A percentile compares a stretch with the other conserved stretches of the same genome.
Conservation (phyloP, 768 basidiomycete genomes). For the Phaeotremella skinneri region DNA sequence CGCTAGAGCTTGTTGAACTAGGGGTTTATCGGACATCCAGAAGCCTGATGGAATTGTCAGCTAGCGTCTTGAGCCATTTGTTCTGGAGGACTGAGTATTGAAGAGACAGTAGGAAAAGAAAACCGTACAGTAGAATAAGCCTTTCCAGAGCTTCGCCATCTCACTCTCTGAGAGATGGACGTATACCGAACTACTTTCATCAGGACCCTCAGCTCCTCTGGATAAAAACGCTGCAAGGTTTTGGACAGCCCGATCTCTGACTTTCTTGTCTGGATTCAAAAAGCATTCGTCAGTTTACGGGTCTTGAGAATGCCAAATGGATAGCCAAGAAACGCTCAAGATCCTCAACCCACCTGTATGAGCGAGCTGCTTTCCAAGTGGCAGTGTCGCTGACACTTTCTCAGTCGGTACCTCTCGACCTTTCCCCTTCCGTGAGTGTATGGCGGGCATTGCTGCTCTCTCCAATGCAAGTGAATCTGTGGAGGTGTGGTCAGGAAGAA, state of each 20-base stretch:
- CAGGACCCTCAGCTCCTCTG: slow-evolving; percentile 28
- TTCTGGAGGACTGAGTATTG: not conserved
- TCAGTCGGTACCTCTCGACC: slow-evolving; percentile 18
- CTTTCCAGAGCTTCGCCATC: slow-evolving; percentile 94
- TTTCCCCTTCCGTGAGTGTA: slow-evolving; percentile 30
- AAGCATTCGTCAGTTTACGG: slow-evolving; percentile 2
- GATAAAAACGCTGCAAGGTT: slow-evolving; percentile 77
- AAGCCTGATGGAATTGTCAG: slow-evolving; percentile 62
- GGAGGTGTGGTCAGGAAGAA: too few relatives aligned
- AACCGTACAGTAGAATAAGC: slow-evolving; percentile 85
- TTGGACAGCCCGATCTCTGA: slow-evolving; percentile 85
- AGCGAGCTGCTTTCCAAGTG: slow-evolving; percentile 85
- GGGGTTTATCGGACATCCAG: slow-evolving; percentile 99
- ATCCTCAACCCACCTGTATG: slow-evolving; percentile 67
- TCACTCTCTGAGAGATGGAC: slow-evolving; percentile 65
- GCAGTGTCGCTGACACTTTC: slow-evolving; percentile 55
- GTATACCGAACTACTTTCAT: slow-evolving; percentile 52
- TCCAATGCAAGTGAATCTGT: not conserved
- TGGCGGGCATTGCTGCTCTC: not conserved
- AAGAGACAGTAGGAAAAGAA: not conserved
- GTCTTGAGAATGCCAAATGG: slow-evolving; percentile 6
- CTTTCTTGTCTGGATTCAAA: slow-evolving; percentile 71
- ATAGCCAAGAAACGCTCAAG: not conserved
- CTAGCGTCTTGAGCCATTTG: not conserved
- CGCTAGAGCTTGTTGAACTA: slow-evolving; percentile 89